Base-by-base conservation (phyloP, 1,284 basidiomycete genomes). In the Stereum hirsutum region DNA sequence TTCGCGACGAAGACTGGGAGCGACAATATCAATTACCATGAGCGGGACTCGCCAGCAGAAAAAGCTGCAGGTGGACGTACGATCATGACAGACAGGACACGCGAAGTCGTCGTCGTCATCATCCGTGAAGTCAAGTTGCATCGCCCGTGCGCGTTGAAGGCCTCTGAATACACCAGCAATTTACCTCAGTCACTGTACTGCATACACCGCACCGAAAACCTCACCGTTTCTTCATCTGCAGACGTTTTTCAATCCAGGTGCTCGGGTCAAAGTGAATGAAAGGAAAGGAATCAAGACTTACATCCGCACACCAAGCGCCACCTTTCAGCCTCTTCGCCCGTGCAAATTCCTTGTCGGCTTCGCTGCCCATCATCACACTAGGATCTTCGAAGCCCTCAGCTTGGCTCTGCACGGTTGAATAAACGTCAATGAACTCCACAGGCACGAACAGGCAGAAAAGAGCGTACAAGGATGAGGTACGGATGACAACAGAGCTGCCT, bases 401-500 rank as follows among this genome's bases (percentile, higher is more conserved):
- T 48, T 69, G 63, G 20, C 58, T 55, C 65, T 72, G 48, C 2
- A 19, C 11, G 23, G 20, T 12, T 56, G 54, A 61, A 59, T 43
- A 28, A 23, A 8, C 28, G 28, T 31, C 4, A 31, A 15, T 4
- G 15, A 38, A 12, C 21, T 23, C 30, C 41, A 12, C 2, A 15
- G 3, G 25, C 10, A 32, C 36, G 11, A 32, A 31, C 6, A 39
- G 37, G 6, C 8, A 14, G 11, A 21, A 24, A 34, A 14, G 8
- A 3, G 61, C 70, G 5, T 44, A 78, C 78, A 34, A 81, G 60
- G 41, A 79, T 75, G 5, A 83, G 69, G 47, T 76, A 61, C 0
- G 81, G 81, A 52, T 83, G 81, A 45, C 75, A 74, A 52, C 78
- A 81, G 0, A 81, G 60, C 52, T 84, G 81, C 4, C 81, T 69